Base-by-base conservation (phyloP, 1,284 basidiomycete species). In the Athelia psychrophila region DNA sequence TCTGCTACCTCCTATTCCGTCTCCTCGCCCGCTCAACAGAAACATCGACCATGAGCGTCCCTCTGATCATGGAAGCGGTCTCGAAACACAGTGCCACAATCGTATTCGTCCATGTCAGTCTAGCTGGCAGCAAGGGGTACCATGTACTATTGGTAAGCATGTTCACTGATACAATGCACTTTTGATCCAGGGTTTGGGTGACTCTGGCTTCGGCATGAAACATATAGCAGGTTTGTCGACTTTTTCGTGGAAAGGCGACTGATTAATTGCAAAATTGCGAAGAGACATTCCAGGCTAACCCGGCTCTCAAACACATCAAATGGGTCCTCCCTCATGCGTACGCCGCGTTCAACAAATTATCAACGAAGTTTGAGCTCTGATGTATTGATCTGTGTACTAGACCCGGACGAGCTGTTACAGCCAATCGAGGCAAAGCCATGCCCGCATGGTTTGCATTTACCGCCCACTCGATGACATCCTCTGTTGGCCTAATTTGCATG, bases 81-180 rank as follows among this genome's bases (percentile, higher is more conserved):
- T 30, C 27, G 13, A 30, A 30, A 57, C 93, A 95, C 68, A 87
- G 89, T 2, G 91, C 92, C 3, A 94, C 91, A 2, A 83, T 95
- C 57, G 89, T 96, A 63, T 93, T 95, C 67, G 72, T 92, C 35
- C 94, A 96, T 76, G 90, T 93, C 66, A 60, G 84, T 71, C 27
- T 38, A n/a, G n/a, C n/a, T n/a, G n/a, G n/a, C n/a, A n/a, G n/a
- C n/a, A n/a, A n/a, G n/a, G n/a, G n/a, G n/a, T n/a, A n/a, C 51
- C 38, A 49, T 36, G 50, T 27, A 35, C 36, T 19, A 36, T 8
- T 9, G 4, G n/a, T 4, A 35, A 10, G 16, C 5, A 35, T 8
- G 9, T 32, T 8, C 25, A 20, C 22, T 35, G 44, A 22, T 36
- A 19, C 38, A 38, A n/a, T 38, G 51, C n/a, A 50, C 33, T 18